Evolutionary conservation across 2,329 filamentous ascomycete species (phyloP).

Genomic region (Periconia digitata): DNA sequence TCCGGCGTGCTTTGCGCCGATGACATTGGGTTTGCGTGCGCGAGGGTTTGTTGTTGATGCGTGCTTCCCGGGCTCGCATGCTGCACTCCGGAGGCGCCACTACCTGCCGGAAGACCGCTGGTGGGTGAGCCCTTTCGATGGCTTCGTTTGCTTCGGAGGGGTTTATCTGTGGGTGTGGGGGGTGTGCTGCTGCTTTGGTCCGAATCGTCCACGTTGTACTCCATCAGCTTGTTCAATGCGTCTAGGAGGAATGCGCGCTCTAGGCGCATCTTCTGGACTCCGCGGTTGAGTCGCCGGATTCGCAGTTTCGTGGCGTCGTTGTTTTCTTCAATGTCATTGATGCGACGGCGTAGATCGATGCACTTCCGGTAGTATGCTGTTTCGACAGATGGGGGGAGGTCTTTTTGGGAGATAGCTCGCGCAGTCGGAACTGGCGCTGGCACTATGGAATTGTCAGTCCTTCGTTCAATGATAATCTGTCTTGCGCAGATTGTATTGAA

Average conservation of each 20-base stretch:
- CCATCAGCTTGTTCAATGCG: constrained; percentile 51
- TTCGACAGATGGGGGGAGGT: constrained; percentile 84
- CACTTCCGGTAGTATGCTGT: constrained; percentile 96
- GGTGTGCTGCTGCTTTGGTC: constrained; percentile 80
- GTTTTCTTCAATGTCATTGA: constrained; percentile 86
- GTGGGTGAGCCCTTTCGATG: constrained; percentile 54
- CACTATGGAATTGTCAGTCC: not conserved
- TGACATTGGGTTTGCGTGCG: constrained; percentile 33
- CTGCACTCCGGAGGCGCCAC: constrained; percentile 8
- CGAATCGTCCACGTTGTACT: constrained; percentile 59
- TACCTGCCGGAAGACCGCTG: constrained; percentile 13
- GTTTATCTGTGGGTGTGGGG: constrained; percentile 78
- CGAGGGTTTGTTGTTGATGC: constrained; percentile 21
- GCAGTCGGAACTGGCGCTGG: constrained; percentile 17
- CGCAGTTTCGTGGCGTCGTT: constrained; percentile 83
- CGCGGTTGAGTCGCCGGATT: constrained; percentile 76
- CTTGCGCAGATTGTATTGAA: not conserved
- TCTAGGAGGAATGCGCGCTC: constrained; percentile 68
- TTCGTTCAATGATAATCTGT: too few species aligned
- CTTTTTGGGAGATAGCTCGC: constrained; percentile 38
- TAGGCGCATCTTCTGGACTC: constrained; percentile 88
- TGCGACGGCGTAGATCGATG: constrained; percentile 87
- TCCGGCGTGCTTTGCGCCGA: constrained; percentile 45
- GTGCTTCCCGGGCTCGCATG: constrained; percentile 19
- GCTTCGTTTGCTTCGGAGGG: constrained; percentile 71